Evolutionary conservation across 1,284 basidiomycete species (phyloP), one percentile per base, ranked within the genome.

Genomic region (Athelia sp.): DNA sequence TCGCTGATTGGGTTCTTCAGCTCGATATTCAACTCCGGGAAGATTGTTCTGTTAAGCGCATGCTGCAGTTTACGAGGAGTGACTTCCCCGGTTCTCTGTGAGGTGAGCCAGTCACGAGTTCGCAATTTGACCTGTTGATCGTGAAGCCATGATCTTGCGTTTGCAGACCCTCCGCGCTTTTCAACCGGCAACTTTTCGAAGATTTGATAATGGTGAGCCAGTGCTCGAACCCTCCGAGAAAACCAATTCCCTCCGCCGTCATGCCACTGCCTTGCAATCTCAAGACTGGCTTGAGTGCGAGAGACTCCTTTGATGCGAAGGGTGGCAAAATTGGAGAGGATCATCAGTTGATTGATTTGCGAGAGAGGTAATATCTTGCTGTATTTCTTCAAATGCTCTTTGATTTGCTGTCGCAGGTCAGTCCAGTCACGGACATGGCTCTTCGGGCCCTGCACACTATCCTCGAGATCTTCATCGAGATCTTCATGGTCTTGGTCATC

Each of bases 181-280:
- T 70, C 61, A 1, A 29, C 24, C 17, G 68, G 67, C 15, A 72
- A 57, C 47, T 66, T 60, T 49, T 69, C 62, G 48, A 68, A 71
- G 3, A 58, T 48, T 48, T 72, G 71, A 55, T 72, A 73, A 52
- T 71, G 62, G 4, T 53, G 53, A 46, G 66, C 63, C 29, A 71
- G 57, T 15, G 59, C 56, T 3, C 59, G 49, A n/a, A 72, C 54
- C 23, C 52, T 49, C 1, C 58, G 46, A 4, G 68, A 61, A 62
- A 69, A 68, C 19, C 58, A 54, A 2, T 45, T 49, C 2, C 59
- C 61, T 36, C 61, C 48, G 14, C 54, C 50, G 13, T 66, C 56
- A 52, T 69, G 62, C 67, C 62, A 71, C 50, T 68, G 67, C 1
- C 24, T 22, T 24, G 66, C 64, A 57, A 72, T 67, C 35, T 66